These are phyloP conservation scores for Fusarium sp. DNA, from an alignment of 2,329 filamentous ascomycete genomes.

Conservation along the genomic window DNA sequence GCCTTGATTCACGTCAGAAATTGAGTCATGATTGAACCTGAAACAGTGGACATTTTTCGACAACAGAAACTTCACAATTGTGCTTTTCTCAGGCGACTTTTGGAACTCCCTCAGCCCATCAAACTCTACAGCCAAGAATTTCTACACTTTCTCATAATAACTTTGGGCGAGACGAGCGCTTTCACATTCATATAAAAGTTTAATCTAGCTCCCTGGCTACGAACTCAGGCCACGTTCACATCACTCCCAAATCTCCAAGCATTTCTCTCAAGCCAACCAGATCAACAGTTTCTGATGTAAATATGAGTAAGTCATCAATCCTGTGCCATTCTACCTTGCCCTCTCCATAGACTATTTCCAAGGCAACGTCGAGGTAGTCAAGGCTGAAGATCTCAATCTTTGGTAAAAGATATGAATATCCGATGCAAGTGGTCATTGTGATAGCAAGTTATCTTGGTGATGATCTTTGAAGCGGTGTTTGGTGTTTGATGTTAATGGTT, in stretches of 20 bases:
- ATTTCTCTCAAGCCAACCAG: background rate
- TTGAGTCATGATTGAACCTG: too few species aligned
- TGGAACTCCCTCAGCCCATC: too few species aligned
- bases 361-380: rapidly evolving
- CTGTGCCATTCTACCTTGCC: rapidly evolving
- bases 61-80: too few species aligned
- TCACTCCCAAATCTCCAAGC: background rate
- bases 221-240: background rate
- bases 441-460: rapidly evolving
- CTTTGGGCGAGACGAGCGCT: background rate
- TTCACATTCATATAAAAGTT: background rate
- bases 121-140: too few species aligned
- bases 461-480: too few species aligned
- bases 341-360: background rate
- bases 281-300: rapidly evolving
- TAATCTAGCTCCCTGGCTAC: background rate
- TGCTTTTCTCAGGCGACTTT: too few species aligned
- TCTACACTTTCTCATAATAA: rapidly evolving
- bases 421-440: background rate
- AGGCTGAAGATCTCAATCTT: background rate
- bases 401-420: background rate
- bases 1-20: background rate
- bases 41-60: too few species aligned
- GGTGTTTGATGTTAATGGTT: background rate
- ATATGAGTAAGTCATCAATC: rapidly evolving